Evolutionary conservation across 371 early-diverging fungal genomes (phyloP).

Genomic region (Quaeritorhiza haematococci): DNA sequence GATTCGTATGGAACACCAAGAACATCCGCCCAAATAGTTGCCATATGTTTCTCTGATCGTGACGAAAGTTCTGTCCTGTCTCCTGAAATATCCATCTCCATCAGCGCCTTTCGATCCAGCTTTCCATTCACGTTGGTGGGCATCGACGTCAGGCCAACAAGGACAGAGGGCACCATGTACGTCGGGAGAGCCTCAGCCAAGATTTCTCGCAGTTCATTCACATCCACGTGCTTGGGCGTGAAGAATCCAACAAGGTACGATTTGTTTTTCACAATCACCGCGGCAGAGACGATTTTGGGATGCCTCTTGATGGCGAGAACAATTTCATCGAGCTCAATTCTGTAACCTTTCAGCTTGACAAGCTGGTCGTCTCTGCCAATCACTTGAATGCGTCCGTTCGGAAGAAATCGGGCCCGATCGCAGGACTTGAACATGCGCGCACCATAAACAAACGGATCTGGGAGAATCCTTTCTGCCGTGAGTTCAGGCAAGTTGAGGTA

Average conservation of each 20-base stretch:
- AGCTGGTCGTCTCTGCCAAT: constrained; percentile 28
- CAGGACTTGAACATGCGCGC: too few relatives aligned
- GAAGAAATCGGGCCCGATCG: constrained; percentile 11
- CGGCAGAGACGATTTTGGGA: too few relatives aligned
- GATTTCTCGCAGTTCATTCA: constrained; percentile 3
- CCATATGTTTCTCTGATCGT: neutral
- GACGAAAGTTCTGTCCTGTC: neutral
- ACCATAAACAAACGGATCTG: too few relatives aligned
- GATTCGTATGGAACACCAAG: neutral
- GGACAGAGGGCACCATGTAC: constrained; percentile 17
- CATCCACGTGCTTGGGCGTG: constrained; percentile 12
- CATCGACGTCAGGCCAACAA: constrained; percentile 12
- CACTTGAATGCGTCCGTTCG: constrained; percentile 21
- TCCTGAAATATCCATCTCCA: neutral
- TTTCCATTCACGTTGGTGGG: constrained; percentile 24
- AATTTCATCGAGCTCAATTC: constrained; percentile 40
- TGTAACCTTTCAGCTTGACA: constrained; percentile 37
- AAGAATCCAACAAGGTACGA: constrained; percentile 17
- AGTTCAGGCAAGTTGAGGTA: constrained; percentile 23
- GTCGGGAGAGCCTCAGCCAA: constrained; percentile 9
- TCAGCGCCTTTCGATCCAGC: constrained; percentile 5
- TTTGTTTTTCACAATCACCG: constrained; percentile 15
- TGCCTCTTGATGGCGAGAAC: too few relatives aligned
- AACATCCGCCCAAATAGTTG: neutral
- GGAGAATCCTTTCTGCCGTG: constrained; percentile 17